Evolutionary conservation across 2,329 filamentous ascomycete genomes (phyloP).

Genomic region (Bipolaris zeicola): DNA sequence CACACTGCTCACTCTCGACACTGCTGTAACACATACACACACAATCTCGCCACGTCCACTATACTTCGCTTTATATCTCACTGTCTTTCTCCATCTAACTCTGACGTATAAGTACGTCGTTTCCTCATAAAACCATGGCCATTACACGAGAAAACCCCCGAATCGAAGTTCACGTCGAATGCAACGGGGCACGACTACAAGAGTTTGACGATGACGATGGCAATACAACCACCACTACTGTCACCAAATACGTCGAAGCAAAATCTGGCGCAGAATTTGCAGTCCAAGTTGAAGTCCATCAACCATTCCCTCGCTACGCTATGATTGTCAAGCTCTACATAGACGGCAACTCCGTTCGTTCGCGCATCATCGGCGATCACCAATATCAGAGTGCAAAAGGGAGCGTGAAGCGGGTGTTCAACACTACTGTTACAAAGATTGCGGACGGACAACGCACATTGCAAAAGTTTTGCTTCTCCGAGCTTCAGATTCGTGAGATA

Average conservation of each 20-base stretch:
- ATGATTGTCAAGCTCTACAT: not conserved
- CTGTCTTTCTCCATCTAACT: not conserved
- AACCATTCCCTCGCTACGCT: not conserved
- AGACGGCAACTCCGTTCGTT: not conserved
- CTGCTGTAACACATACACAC: not conserved
- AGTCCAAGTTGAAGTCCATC: slow-evolving; percentile 6
- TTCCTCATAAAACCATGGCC: slow-evolving; percentile 24
- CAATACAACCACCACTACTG: not conserved
- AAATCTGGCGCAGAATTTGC: slow-evolving; percentile 32
- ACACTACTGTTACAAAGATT: not conserved
- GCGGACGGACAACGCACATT: not conserved
- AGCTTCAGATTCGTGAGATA: slow-evolving; percentile 19
- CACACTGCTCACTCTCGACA: not conserved
- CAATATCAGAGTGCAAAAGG: not conserved
- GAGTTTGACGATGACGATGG: slow-evolving; percentile 37
- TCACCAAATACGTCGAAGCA: slow-evolving; percentile 43
- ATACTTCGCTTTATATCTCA: not conserved
- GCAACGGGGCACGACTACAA: slow-evolving; percentile 21
- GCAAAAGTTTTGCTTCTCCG: slow-evolving; percentile 30
- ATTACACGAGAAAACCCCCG: slow-evolving; percentile 16
- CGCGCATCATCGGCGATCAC: not conserved
- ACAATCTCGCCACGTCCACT: not conserved
- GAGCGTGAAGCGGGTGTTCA: not conserved
- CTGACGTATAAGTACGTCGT: not conserved
- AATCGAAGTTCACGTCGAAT: slow-evolving; percentile 26